Evolutionary conservation across 1,139 yeast genomes (phyloP), one percentile per base, ranked within the genome.

Genomic region (Meyerozyma elateridarum): DNA sequence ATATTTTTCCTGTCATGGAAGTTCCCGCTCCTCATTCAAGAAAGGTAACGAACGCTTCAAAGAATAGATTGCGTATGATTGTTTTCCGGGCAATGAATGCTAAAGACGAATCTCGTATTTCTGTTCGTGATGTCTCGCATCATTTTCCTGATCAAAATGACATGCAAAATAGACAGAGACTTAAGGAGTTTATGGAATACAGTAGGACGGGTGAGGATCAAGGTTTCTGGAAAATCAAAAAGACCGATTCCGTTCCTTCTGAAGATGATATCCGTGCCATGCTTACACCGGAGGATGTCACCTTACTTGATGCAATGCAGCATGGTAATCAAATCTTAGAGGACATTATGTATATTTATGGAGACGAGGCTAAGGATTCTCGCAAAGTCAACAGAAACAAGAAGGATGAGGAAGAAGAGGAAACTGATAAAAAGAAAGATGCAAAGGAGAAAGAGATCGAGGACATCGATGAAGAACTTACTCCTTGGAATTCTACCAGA

Each of bases 11-110:
- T 1, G 96, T 88, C 2, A 83, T 85, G 32, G 96, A 88, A 51
- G 82, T 93, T 14, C 98, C 98, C 1, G 97, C 97, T 1, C 98
- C 99, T 1, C 96, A 93, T 54, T 87, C 96, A 1, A 76, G 98
- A 56, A 88, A 88, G 50, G 96, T 89, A 11, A 89, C 98, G 0
- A 84, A 95, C 6, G 89, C 95, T 14, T 80, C 91, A 33, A 89
- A 91, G 51, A 89, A 88, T 49, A 70, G 98, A 39, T 64, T 93
- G 41, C 87, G 85, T 54, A 89, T 93, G 96, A 81, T 91, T 48
- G 97, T 88, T 3, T 89, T 77, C 49, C 74, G 98, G 36, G 85
- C 89, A 3, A 69, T 93, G 59, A 87, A 89, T 54, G 77, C 79
- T 43, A 79, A 74, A 31, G 83, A 84, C 2, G 75, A 78, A 28